phyloP scores from a whole-genome alignment of 1,284 basidiomycete species.

The Tremellales sp. region DNA sequence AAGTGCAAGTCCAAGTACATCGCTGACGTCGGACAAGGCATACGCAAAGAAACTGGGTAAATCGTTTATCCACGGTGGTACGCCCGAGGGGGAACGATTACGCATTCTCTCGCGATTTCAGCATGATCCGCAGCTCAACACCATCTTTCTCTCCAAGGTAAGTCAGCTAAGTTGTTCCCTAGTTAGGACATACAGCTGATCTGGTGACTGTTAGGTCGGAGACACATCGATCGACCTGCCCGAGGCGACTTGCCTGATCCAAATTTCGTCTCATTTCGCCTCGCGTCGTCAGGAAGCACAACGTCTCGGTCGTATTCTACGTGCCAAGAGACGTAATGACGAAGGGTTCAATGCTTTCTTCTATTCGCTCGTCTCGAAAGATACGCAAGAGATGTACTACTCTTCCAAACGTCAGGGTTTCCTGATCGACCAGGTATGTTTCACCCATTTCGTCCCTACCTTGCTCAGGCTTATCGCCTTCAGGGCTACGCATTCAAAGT shows the following conservation, averaged over 20 bases:
- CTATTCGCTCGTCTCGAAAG: constrained; percentile 97
- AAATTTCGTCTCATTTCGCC: constrained; percentile 99
- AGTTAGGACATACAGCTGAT: constrained; percentile 9
- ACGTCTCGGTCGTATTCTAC: constrained; percentile 86
- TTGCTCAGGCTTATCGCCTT: neutral
- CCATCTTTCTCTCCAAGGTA: constrained; percentile 96
- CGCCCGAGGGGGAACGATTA: constrained; percentile 93
- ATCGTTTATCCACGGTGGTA: constrained; percentile 94
- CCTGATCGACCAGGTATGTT: constrained; percentile 68
- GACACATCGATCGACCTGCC: constrained; percentile 99
- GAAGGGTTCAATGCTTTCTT: constrained; percentile 99
- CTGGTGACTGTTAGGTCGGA: constrained; percentile 66
- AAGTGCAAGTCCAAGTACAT: too few relatives aligned
- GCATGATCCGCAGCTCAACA: constrained; percentile 92
- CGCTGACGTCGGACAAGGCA: constrained; percentile 58
- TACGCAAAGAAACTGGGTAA: constrained; percentile 94
- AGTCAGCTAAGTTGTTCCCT: too few relatives aligned
- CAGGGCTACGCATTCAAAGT: constrained; percentile 99
- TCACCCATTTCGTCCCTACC: neutral
- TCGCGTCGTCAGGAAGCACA: constrained; percentile 98
- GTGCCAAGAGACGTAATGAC: constrained; percentile 96
- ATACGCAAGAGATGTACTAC: constrained; percentile 99
- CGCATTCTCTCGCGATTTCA: constrained; percentile 93
- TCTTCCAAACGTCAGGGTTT: constrained; percentile 99
- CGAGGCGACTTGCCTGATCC: constrained; percentile 97